These are phyloP conservation scores for Tolypocladium cylindrosporum DNA, from an alignment of 2,329 filamentous ascomycete species.

Conservation along the genomic window DNA sequence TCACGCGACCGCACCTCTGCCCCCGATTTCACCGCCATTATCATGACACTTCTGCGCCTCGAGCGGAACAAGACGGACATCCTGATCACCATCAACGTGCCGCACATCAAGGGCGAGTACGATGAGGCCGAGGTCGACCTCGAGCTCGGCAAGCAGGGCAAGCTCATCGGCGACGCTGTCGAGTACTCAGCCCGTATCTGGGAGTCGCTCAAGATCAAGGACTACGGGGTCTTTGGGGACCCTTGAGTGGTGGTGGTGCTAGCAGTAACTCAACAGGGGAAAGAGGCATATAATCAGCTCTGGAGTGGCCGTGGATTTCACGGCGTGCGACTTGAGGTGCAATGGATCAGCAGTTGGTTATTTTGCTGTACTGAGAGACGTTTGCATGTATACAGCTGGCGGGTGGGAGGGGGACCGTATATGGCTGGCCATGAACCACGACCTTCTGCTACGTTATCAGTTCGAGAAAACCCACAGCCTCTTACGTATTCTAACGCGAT, in stretches of 20 bases:
- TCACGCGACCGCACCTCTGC: conserved; percentile 25
- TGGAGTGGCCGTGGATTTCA: not conserved
- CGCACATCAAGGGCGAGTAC: conserved; percentile 68
- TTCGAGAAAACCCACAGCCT: not conserved
- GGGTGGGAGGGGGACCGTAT: not conserved
- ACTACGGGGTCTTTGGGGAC: conserved; percentile 64
- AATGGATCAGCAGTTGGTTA: not conserved
- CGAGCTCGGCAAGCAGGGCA: conserved; percentile 53
- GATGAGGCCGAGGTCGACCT: conserved; percentile 62
- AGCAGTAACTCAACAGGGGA: not conserved
- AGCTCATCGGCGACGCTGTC: conserved; percentile 57
- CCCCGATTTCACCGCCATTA: conserved; percentile 61
- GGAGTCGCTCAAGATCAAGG: conserved; percentile 65
- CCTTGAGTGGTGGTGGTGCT: conserved; percentile 3
- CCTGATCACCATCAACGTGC: conserved; percentile 79
- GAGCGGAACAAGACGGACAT: conserved; percentile 70
- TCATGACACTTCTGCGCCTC: conserved; percentile 68
- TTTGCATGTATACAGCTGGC: not conserved
- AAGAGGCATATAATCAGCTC: not conserved
- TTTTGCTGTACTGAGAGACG: too few relatives aligned
- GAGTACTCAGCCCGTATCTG: conserved; percentile 61
- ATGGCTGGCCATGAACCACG: not conserved
- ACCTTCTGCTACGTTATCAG: not conserved
- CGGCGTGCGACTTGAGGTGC: not conserved
- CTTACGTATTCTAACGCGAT: not conserved